Percentiles rank a stretch among this genome's conserved stretches.
These are phyloP conservation scores for Penium margaritaceum DNA, from an alignment of 139 green algal species.

Conservation along the genomic window DNA sequence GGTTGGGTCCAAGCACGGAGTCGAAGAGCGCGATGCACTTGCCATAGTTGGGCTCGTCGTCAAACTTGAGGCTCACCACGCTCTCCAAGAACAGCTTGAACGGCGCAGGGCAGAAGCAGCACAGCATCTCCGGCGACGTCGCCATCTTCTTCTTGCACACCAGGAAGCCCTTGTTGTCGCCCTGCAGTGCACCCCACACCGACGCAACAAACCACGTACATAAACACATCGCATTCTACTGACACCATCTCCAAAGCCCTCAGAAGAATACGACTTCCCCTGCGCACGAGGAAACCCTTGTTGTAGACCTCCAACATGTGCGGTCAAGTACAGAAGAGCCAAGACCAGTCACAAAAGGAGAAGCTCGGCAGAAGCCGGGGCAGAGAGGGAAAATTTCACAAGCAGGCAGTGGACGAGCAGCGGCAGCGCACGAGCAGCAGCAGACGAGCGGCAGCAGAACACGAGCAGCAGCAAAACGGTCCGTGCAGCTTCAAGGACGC, in stretches of 20 bases:
- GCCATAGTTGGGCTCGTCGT: conserved; percentile 89
- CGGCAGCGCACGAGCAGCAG: too few species aligned
- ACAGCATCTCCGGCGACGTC: conserved; percentile 85
- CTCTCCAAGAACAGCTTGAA: conserved; percentile 86
- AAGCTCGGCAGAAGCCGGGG: background rate
- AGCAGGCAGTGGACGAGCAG: too few species aligned
- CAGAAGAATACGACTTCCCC: background rate
- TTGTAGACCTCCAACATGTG: too few species aligned
- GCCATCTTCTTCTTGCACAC: conserved; percentile 99
- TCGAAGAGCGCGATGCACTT: conserved; percentile 77
- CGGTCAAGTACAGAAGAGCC: too few species aligned
- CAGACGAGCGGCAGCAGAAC: background rate
- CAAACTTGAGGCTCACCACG: conserved; percentile 94
- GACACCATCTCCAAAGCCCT: too few species aligned
- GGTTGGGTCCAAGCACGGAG: conserved; percentile 71
- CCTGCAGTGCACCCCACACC: conserved; percentile 63
- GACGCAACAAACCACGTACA: background rate
- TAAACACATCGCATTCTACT: too few species aligned
- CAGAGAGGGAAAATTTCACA: background rate
- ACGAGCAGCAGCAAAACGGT: background rate
- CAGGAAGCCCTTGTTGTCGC: conserved; percentile 96
- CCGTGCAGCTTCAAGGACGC: background rate
- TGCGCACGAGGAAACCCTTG: background rate
- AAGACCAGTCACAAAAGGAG: background rate
- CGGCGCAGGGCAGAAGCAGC: conserved; percentile 81